These are phyloP conservation scores for Luffa acutangula DNA, from an alignment of 306 rosid species.

Conservation along the genomic window DNA sequence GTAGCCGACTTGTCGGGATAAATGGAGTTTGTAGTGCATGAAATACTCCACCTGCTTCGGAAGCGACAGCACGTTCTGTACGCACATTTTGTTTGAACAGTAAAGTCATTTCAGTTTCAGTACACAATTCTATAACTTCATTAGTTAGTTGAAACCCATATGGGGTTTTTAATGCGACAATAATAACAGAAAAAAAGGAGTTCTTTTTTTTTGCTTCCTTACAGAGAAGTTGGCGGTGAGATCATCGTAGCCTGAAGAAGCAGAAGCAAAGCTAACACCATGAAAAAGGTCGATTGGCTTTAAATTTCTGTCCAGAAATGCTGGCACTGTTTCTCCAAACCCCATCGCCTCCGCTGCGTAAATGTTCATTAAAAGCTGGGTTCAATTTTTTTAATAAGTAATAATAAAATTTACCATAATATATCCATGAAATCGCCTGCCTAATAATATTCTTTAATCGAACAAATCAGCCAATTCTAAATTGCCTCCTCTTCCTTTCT, in stretches of 20 bases:
- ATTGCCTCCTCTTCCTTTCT: too few species aligned
- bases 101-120: not conserved
- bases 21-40: conserved; percentile 43
- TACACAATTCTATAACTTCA: too few species aligned
- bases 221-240: conserved; percentile 64
- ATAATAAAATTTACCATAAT: too few species aligned
- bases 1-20: conserved; percentile 34
- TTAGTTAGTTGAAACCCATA: not conserved
- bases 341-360: conserved; percentile 73
- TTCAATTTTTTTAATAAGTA: too few species aligned
- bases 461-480: too few species aligned
- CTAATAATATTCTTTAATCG: too few species aligned
- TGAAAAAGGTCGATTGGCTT: conserved; percentile 35
- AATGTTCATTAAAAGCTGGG: not conserved
- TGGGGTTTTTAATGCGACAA: not conserved
- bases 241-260: conserved; percentile 70
- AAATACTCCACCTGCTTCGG: conserved; percentile 49
- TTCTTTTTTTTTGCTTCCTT: not conserved
- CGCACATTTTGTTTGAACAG: not conserved
- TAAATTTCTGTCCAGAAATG: conserved; percentile 55
- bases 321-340: conserved; percentile 33
- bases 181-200: not conserved
- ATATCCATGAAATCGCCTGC: too few species aligned
- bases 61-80: conserved; percentile 50
- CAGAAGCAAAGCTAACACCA: conserved; percentile 82